Evolutionary conservation across 768 basidiomycete genomes (phyloP), one percentile per base, ranked within the genome.

Genomic region (Leucogyrophana mollusca): DNA sequence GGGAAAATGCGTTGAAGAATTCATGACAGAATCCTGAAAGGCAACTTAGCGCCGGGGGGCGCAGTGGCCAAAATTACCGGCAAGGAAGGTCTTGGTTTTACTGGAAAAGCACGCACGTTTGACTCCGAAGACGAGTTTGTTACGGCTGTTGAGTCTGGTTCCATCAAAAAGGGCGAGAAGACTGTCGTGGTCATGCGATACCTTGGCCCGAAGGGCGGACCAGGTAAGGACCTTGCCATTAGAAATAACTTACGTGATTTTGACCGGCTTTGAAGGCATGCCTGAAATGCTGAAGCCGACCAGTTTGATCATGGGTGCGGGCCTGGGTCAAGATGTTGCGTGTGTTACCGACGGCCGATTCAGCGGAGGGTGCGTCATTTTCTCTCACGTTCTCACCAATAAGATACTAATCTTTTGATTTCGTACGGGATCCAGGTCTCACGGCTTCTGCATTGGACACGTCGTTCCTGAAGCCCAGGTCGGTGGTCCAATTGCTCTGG

Each of bases 231-330:
- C 37, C 17, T 40, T 24, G 5, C 23, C 25, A 18, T 30, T 13
- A 39, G 7, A 14, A 34, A 5, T 36, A 32, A 8, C 8, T 20
- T 20, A 35, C 40, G 30, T 30, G 25, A 38, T 40, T 46, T 43
- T 62, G 21, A 55, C 43, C 37, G 40, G 49, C 40, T 46, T 47
- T 45, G 36, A 60, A 87, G 93, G 94, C 52, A 99, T 99, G 95
- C 95, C 94, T 40, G 96, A 99, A 74, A 99, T 99, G 96, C 77
- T 98, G 48, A 97, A 97, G 65, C 94, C 94, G 20, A 98, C 95
- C 24, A 91, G 90, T 72, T 65, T 98, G 60, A 94, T 99, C 67
- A 98, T 99, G 91, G 96, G 96, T 45, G 96, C 96, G 10, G 96
- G 96, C 9, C 77, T 98, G 9, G 96, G 96, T 9, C 73, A 87